phyloP scores from a whole-genome alignment of 2,329 filamentous ascomycete species.

The Raffaelea deltoideospora region DNA sequence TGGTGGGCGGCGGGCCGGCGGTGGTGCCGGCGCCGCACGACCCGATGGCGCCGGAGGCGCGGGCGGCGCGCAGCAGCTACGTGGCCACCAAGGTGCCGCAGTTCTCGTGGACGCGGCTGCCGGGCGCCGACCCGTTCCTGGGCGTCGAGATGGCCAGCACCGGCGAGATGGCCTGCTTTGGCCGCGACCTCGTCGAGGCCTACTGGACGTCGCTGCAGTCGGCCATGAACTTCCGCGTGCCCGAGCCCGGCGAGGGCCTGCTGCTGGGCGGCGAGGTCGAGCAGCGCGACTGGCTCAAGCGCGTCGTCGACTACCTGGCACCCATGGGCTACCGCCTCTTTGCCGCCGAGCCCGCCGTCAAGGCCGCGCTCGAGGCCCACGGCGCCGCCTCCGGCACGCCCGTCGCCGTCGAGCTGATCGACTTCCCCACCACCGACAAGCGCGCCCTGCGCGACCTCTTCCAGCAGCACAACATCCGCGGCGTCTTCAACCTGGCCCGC shows the following conservation, averaged over 20 bases:
- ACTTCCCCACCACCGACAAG: constrained; percentile 96
- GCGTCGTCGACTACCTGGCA: constrained; percentile 72
- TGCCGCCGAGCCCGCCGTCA: constrained; percentile 68
- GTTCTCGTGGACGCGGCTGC: constrained; percentile 97
- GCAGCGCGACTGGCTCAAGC: constrained; percentile 53
- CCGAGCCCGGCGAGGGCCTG: constrained; percentile 85
- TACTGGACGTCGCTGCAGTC: constrained; percentile 96
- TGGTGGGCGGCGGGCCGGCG: constrained; percentile 47
- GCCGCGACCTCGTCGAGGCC: constrained; percentile 85
- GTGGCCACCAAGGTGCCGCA: constrained; percentile 95
- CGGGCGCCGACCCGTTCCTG: constrained; percentile 91
- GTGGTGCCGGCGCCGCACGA: constrained; percentile 74
- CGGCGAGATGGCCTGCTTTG: constrained; percentile 97
- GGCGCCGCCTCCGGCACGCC: constrained; percentile 37
- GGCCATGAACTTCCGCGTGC: constrained; percentile 98
- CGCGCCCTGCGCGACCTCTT: constrained; percentile 87
- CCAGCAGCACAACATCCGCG: constrained; percentile 89
- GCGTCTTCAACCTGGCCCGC: constrained; percentile 87
- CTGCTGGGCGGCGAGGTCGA: constrained; percentile 72
- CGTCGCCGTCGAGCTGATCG: constrained; percentile 72
- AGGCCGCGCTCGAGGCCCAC: constrained; percentile 62
- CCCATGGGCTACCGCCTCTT: constrained; percentile 92
- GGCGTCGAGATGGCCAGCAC: constrained; percentile 96
- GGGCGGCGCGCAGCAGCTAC: constrained; percentile 80
- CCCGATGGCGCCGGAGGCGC: constrained; percentile 79